Base-by-base conservation (phyloP, 192 early-diverging fungal species). In the Mortierella alpina region DNA sequence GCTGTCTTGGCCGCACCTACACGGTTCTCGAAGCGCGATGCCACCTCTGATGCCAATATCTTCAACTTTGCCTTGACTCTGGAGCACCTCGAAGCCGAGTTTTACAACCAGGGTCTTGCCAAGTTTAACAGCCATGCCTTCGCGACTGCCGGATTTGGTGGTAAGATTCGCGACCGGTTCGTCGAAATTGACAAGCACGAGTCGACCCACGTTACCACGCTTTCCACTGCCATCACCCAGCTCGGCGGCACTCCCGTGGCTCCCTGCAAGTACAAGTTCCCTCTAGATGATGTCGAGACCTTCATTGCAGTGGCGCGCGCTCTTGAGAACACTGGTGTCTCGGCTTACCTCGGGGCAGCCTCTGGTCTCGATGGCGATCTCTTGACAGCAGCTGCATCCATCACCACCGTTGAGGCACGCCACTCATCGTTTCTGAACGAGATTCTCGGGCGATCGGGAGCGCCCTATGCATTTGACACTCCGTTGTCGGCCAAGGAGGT, bases 321-420 rank as follows among this genome's bases (percentile, higher is more conserved):
- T 20, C 71, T 90, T 18, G 86, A 90, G 61, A 57, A 73, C 2
- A 86, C 85, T 10, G 89, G 87, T 64, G 88, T 86, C 49, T 68
- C 64, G 23, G 89, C 88, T 11, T 90, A 90, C 75, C 70, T 63
- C 53, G 89, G 89, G 17, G 86, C 72, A 17, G 63, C 82, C 68
- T 59, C 70, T 22, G 66, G 83, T 55, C 44, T 89, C 47, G 72
- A 85, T 5, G 58, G 51, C 17, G 56, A 53, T 31, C 52, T 74
- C 22, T 49, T 74, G 73, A 89, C 81, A 9, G 87, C 84, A n/a
- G 87, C 70, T 68, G 88, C 84, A 1, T 42, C 86, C 42, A 89
- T 90, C 59, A 83, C 67, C 6, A 89, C 87, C n/a, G 71, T 88
- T 42, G 87, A 90, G 55, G 87, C 68, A 44, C 88, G 87, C 57